Evolutionary conservation across 2,329 filamentous ascomycete species (phyloP), one percentile per base, ranked within the genome.

Genomic region (Colletotrichum sp.): DNA sequence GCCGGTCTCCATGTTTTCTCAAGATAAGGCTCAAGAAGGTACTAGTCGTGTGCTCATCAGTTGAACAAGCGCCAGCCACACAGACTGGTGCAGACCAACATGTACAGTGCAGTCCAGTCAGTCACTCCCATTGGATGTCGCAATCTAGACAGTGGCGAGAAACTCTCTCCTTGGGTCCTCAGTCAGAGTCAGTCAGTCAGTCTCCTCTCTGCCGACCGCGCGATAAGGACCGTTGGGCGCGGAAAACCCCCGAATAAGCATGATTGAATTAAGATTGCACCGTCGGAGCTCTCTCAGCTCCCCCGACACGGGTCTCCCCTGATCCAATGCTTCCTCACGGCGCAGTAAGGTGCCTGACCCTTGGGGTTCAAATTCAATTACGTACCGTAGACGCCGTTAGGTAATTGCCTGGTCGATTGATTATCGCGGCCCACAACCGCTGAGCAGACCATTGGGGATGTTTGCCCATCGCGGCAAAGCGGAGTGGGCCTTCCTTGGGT

Each of bases 231-330:
- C 32, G 60, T 61, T 69, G 30, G 28, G 74, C 7, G 48, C 7
- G 48, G 36, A n/a, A 16, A 52, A 7, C 30, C 30, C 30, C 28
- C 34, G 64, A 69, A 65, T 76, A 76, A 74, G 74, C 74, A 76
- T 76, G 74, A 74, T 65, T 65, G 59, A 28, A 65, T 52, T 74
- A 76, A 69, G 74, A 69, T 74, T 74, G 74, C 65, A 65, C 43
- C 64, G 64, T 69, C 28, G 70, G 26, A n/a, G 10, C 30, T 28
- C 70, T 48, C 36, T 57, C 32, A 48, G 28, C 55, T 57, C 15
- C 63, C 59, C 21, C 34, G 39, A 52, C 64, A 34, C 24, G 71
- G 70, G 24, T 61, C 64, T 66, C 59, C 70, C 74, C 74, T 69
- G 74, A 30, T 48, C 28, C 34, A 28, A 36, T 72, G 16, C 30